Conservation (phyloP, 306 rosid genomes). For the Amphicarpaea edgeworthii region DNA sequence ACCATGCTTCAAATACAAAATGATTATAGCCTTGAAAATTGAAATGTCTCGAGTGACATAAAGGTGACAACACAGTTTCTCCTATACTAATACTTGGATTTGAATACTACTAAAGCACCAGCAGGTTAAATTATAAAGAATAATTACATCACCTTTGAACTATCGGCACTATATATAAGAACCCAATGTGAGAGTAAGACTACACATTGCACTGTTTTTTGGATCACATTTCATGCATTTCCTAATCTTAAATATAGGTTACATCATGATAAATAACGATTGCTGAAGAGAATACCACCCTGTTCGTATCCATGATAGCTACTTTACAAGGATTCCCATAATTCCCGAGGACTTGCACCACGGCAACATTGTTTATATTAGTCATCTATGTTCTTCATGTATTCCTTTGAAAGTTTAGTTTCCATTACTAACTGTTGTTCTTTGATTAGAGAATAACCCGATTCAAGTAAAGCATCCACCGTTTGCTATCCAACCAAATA, state of each 20-base stretch:
- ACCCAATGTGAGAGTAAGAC: no score
- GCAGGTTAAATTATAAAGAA: no score
- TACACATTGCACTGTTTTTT: constrained; percentile 21
- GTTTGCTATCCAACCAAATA: constrained; percentile 78
- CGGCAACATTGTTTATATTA: constrained; percentile 44
- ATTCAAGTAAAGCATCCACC: constrained; percentile 81
- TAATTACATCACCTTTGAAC: no score
- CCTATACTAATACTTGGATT: no score
- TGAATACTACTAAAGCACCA: no score
- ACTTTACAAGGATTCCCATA: constrained; percentile 41
- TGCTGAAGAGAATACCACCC: constrained; percentile 11
- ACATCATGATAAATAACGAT: constrained; percentile 6
- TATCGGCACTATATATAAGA: no score
- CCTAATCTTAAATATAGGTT: constrained; percentile 14
- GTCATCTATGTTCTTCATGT: constrained; percentile 90
- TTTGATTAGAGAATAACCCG: constrained; percentile 77
- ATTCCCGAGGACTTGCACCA: not conserved
- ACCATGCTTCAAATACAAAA: constrained; percentile 36
- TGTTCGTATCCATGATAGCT: constrained; percentile 1
- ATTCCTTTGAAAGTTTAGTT: constrained; percentile 91
- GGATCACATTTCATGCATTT: constrained; percentile 39
- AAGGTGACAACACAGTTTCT: constrained; percentile 8
- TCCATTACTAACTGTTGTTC: constrained; percentile 91
- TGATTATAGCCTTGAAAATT: constrained; percentile 37
- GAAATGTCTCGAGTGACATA: constrained; percentile 10